phyloP scores from a whole-genome alignment of 805 yeast species.

The Starmerella bacillaris region DNA sequence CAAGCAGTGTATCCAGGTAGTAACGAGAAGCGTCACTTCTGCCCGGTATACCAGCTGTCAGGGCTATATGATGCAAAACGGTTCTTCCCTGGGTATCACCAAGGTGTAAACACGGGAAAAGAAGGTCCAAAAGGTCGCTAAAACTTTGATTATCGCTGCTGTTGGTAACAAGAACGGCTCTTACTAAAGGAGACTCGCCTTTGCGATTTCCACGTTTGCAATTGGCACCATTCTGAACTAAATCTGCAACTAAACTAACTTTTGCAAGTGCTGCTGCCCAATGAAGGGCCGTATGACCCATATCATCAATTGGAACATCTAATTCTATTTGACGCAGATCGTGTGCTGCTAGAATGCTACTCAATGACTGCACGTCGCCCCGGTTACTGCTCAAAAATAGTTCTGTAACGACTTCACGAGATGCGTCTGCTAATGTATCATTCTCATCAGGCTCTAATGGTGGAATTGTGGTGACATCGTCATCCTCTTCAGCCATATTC shows the following conservation, averaged over 20 bases:
- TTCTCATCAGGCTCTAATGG: constrained; percentile 12
- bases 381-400: constrained; percentile 15
- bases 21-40: constrained; percentile 56
- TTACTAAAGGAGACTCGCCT: constrained; percentile 76
- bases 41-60: constrained; percentile 61
- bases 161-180: constrained; percentile 71
- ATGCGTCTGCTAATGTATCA: constrained; percentile 6
- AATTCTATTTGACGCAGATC: constrained; percentile 26
- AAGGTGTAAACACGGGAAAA: constrained; percentile 55
- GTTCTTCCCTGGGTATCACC: constrained; percentile 59
- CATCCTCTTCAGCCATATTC: constrained; percentile 1
- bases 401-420: constrained; percentile 15
- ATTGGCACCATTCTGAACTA: constrained; percentile 50
- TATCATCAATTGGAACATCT: constrained; percentile 79
- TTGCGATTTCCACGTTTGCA: constrained; percentile 55
- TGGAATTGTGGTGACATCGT: constrained; percentile 9
- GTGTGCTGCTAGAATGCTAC: constrained; percentile 9
- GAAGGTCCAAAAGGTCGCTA: constrained; percentile 44
- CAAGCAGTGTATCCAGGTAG: constrained; percentile 51
- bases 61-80: constrained; percentile 69
- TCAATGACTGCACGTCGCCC: constrained; percentile 9
- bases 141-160: constrained; percentile 66
- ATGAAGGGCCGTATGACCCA: constrained; percentile 84
- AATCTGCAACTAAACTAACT: constrained; percentile 44
- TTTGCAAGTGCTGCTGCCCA: constrained; percentile 91